phyloP scores from a whole-genome alignment of 1,284 basidiomycete species.

The Fomes fomentarius region DNA sequence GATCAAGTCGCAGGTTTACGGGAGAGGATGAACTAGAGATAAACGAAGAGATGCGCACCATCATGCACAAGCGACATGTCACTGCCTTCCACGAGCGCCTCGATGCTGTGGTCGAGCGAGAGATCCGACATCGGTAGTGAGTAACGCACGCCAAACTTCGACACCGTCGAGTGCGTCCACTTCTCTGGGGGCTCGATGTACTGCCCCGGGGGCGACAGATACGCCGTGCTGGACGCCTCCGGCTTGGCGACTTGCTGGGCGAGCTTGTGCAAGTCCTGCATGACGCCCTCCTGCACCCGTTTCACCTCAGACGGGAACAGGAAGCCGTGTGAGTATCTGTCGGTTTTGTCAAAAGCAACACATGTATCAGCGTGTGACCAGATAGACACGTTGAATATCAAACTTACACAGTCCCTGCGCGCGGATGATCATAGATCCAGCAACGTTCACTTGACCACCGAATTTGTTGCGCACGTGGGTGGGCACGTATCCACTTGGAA shows the following conservation, averaged over 20 bases:
- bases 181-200: conserved; percentile 48
- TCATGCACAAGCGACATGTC: conserved; percentile 73
- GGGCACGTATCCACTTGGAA: conserved; percentile 92
- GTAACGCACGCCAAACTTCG: conserved; percentile 85
- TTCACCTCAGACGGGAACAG: conserved; percentile 92
- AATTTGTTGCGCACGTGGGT: conserved; percentile 81
- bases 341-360: conserved; percentile 16
- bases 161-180: conserved; percentile 86
- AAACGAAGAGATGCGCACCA: conserved; percentile 41
- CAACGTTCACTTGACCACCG: conserved; percentile 93
- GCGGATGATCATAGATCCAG: conserved; percentile 98
- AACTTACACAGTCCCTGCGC: conserved; percentile 86
- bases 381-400: not conserved
- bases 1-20: not conserved
- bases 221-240: conserved; percentile 7
- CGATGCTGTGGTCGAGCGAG: conserved; percentile 75
- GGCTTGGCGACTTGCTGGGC: conserved; percentile 20
- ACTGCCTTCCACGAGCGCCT: conserved; percentile 92
- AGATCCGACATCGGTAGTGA: conserved; percentile 71
- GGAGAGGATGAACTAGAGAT: not conserved
- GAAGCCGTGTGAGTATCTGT: conserved; percentile 92
- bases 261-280: conserved; percentile 29
- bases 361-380: not conserved
- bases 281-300: conserved; percentile 57
- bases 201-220: conserved; percentile 24